These are phyloP conservation scores for Teratosphaeriaceae sp. DNA, from an alignment of 2,329 filamentous ascomycete genomes.

Conservation along the genomic window DNA sequence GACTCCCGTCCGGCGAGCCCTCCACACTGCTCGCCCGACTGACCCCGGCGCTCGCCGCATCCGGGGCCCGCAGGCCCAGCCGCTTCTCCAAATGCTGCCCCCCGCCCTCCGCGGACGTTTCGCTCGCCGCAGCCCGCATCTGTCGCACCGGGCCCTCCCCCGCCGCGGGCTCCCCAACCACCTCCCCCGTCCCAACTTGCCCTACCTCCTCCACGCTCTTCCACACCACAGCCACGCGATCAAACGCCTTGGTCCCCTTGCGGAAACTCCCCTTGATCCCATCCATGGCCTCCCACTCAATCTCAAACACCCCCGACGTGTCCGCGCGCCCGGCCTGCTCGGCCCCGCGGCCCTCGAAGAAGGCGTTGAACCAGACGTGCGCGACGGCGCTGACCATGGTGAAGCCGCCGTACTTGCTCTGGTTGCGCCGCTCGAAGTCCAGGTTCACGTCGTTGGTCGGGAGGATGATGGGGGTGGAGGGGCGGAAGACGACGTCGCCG, in stretches of 20 bases:
- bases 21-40: slow-evolving; percentile 65
- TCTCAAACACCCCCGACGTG: slow-evolving; percentile 63
- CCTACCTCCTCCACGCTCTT: slow-evolving; percentile 36
- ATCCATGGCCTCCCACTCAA: slow-evolving; percentile 75
- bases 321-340: slow-evolving; percentile 60
- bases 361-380: slow-evolving; percentile 95
- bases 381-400: slow-evolving; percentile 90
- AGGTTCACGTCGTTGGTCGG: slow-evolving; percentile 85
- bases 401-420: slow-evolving; percentile 64
- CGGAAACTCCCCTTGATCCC: slow-evolving; percentile 84
- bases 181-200: slow-evolving; percentile 22
- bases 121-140: slow-evolving; percentile 63
- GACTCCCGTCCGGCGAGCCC: slow-evolving; percentile 9
- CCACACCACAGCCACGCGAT: slow-evolving; percentile 83
- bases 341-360: slow-evolving; percentile 76
- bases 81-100: slow-evolving; percentile 46
- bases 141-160: slow-evolving; percentile 67
- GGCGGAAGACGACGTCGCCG: slow-evolving; percentile 73
- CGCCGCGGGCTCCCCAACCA: slow-evolving; percentile 59
- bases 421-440: slow-evolving; percentile 79
- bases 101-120: slow-evolving; percentile 48
- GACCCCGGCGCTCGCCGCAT: slow-evolving; percentile 57
- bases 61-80: slow-evolving; percentile 61
- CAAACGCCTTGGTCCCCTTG: slow-evolving; percentile 76
- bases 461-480: slow-evolving; percentile 60